These are phyloP conservation scores for Suillus discolor DNA, from an alignment of 768 basidiomycete species.

Conservation along the genomic window DNA sequence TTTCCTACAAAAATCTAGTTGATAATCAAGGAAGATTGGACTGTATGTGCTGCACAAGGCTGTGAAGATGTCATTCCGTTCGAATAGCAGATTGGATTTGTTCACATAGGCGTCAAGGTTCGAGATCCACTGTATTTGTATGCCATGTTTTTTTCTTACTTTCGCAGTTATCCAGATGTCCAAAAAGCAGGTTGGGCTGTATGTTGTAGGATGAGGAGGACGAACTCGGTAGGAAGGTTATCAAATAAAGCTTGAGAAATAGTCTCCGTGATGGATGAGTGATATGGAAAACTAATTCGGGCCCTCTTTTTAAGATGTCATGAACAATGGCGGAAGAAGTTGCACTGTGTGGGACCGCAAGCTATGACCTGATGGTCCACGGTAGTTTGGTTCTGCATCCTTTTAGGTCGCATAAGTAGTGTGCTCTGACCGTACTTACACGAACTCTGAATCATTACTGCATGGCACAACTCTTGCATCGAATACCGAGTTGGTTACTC, in stretches of 20 bases:
- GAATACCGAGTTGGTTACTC: no score
- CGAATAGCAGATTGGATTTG: no score
- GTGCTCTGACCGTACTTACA: no score
- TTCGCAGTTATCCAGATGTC: no score
- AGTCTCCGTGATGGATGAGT: not conserved
- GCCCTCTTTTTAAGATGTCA: not conserved
- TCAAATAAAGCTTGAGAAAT: slow-evolving; percentile 18
- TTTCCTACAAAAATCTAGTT: not conserved
- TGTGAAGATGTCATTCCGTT: not conserved
- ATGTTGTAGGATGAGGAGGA: slow-evolving; percentile 10
- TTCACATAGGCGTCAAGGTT: no score
- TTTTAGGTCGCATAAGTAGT: not conserved
- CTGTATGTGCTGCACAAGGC: not conserved
- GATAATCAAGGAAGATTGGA: not conserved
- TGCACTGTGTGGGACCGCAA: slow-evolving; percentile 8
- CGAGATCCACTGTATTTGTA: no score
- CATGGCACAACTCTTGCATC: no score
- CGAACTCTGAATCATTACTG: no score
- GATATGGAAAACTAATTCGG: not conserved
- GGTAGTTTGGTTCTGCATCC: not conserved
- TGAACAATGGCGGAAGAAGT: not conserved
- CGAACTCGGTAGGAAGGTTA: slow-evolving; percentile 38
- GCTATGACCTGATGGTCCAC: not conserved
- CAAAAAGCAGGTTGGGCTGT: slow-evolving; percentile 33
- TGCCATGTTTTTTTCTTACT: no score